Evolutionary conservation across 23 red algal genomes (phyloP).

Genomic region (Gracilaria gracilis): DNA sequence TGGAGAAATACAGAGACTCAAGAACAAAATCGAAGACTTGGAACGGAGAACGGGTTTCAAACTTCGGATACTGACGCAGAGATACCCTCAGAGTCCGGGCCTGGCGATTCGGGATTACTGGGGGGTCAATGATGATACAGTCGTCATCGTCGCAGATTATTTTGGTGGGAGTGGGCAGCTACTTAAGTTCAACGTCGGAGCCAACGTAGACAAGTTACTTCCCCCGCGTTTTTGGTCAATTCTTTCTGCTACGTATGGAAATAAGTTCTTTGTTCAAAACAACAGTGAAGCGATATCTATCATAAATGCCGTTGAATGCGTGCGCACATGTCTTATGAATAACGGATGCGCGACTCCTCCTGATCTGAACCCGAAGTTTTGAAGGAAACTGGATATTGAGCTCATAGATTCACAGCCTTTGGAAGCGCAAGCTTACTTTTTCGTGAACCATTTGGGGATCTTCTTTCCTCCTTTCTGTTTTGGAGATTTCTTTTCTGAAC

Average conservation of each 20-base stretch:
- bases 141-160: slow-evolving; percentile 96
- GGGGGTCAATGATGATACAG: slow-evolving; percentile 90
- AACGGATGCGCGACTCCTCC: slow-evolving; percentile 62
- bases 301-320: slow-evolving; percentile 75
- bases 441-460: slow-evolving; percentile 74
- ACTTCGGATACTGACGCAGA: slow-evolving; percentile 90
- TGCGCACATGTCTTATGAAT: slow-evolving; percentile 68
- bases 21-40: slow-evolving; percentile 67
- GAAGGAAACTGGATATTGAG: neutral
- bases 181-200: slow-evolving; percentile 97
- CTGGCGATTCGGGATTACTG: slow-evolving; percentile 96
- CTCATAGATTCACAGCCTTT: neutral
- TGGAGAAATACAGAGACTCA: slow-evolving; percentile 67
- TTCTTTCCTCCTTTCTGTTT: slow-evolving; percentile 39
- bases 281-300: slow-evolving; percentile 93
- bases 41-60: slow-evolving; percentile 86
- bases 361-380: slow-evolving; percentile 53
- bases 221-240: slow-evolving; percentile 94
- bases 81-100: slow-evolving; percentile 92
- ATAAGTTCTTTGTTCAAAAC: slow-evolving; percentile 95
- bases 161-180: slow-evolving; percentile 92
- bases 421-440: neutral
- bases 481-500: slow-evolving; percentile 2
- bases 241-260: slow-evolving; percentile 88
- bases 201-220: slow-evolving; percentile 76